A percentile compares a stretch with the other conserved stretches of the same genome.
Evolutionary conservation across 805 yeast species (phyloP).

Genomic region (Pichia californica): DNA sequence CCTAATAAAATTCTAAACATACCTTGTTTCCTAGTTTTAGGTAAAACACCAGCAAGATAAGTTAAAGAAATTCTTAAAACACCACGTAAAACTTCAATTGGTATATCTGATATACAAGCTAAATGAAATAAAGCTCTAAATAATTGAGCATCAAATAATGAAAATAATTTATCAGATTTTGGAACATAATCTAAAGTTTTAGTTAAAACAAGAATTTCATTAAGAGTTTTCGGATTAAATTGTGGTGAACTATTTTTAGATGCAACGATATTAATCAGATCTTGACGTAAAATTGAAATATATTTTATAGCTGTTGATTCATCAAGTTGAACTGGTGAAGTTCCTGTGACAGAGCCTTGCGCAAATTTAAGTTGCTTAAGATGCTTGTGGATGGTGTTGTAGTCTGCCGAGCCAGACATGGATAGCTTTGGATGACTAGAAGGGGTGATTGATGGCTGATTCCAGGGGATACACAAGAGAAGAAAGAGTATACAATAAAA

Average conservation of each 20-base stretch:
- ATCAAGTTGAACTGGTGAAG: constrained; percentile 14
- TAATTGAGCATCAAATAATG: constrained; percentile 19
- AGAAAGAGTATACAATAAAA: too few species aligned
- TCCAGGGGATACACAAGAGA: not conserved
- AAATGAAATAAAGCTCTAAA: constrained; percentile 20
- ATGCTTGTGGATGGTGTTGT: constrained; percentile 21
- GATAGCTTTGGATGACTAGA: too few species aligned
- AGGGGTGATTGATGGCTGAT: not conserved
- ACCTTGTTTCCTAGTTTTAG: constrained; percentile 26
- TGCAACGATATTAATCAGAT: not conserved
- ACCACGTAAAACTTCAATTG: constrained; percentile 22
- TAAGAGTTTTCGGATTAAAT: constrained; percentile 35
- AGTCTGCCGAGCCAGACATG: constrained; percentile 15
- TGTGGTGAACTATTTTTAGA: not conserved
- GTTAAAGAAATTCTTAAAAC: constrained; percentile 28
- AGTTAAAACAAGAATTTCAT: constrained; percentile 48
- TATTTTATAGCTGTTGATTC: constrained; percentile 18
- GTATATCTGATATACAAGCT: constrained; percentile 15
- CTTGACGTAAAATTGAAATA: constrained; percentile 14
- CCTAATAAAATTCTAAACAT: constrained; percentile 23
- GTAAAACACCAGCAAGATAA: constrained; percentile 38
- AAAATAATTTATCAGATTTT: constrained; percentile 20
- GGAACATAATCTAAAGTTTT: constrained; percentile 45
- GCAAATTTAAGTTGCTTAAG: constrained; percentile 18
- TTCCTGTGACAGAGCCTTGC: not conserved